A percentile compares a stretch with the other conserved stretches of the same genome.
These are phyloP conservation scores for Xylaria sp. DNA, from an alignment of 2,329 filamentous ascomycete species.

Conservation along the genomic window DNA sequence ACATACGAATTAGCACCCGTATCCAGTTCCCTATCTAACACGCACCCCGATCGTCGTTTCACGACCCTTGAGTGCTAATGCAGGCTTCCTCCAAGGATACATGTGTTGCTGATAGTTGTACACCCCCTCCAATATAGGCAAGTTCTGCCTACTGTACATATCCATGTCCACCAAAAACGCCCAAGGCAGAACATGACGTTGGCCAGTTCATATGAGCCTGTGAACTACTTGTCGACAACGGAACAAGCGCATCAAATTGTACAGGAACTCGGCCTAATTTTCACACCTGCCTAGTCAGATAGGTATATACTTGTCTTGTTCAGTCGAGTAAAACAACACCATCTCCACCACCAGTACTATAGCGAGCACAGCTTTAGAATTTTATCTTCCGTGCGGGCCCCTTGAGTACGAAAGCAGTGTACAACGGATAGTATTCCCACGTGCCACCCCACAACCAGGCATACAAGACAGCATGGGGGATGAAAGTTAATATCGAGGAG, in stretches of 20 bases:
- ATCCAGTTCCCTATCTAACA: conserved; percentile 26
- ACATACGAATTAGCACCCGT: conserved; percentile 23
- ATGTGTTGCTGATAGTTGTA: conserved; percentile 32
- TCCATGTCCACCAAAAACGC: conserved; percentile 15
- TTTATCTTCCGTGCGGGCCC: neutral
- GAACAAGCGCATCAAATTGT: conserved; percentile 3
- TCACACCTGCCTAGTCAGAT: conserved; percentile 10
- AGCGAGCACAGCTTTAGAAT: neutral
- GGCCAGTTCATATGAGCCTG: conserved; percentile 4
- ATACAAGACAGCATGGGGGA: conserved; percentile 21
- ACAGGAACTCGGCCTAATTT: conserved; percentile 4
- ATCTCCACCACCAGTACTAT: neutral
- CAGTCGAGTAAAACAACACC: neutral
- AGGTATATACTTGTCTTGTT: neutral
- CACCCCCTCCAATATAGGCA: conserved; percentile 27
- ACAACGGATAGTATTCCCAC: conserved; percentile 31
- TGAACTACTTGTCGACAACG: conserved; percentile 16
- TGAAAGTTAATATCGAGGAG: conserved; percentile 7
- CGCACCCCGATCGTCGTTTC: conserved; percentile 25
- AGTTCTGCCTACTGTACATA: conserved; percentile 18
- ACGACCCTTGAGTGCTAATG: conserved; percentile 26
- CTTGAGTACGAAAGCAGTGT: conserved; percentile 20
- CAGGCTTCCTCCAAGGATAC: conserved; percentile 29
- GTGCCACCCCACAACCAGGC: conserved; percentile 30
- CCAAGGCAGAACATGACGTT: conserved; percentile 34